Base-by-base conservation (phyloP, 352 stramenopile genomes). In the Peronospora destructor region DNA sequence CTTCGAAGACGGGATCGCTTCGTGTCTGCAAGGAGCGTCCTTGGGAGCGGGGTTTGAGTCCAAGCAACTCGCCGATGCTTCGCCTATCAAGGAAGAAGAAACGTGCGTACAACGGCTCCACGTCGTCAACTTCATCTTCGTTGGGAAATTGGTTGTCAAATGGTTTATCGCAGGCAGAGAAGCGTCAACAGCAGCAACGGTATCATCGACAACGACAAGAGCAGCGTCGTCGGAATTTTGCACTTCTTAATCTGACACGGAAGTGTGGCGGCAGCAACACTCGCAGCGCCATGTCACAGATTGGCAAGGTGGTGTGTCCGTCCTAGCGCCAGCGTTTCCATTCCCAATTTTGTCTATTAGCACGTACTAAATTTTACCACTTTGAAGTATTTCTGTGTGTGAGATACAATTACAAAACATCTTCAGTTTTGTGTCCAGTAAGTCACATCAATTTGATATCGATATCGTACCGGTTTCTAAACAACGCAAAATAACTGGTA, bases 21-120 rank as follows among this genome's bases (percentile, higher is more conserved):
- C 34, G 43, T 10, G 32, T 56, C 14, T 46, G 44, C 41, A 64
- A 63, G 39, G 49, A 60, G 28, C 53, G 55, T 25, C 44, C 52
- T 19, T 77, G 70, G 68, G 70, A 76, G 34, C 56, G 57, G 10
- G 68, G 63, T 6, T 38, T 66, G 29, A 62, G 49, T 56, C 42
- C 47, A 14, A 58, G 21, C 35, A 66, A 43, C 36, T 66, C 56
- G 14, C 45, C 49, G 42, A 65, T 61, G 49, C 62, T 61, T 28
- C 68, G 73, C 1, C 13, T 66, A 21, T 61, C 45, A 0, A 79
- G 74, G 49, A 85, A 85, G 57, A 89, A 89, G 56, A 86, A 86
- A 51, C 61, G 73, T 19, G 52, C 71, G 6, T 75, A 73, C 0
- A 66, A 79, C 17, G 61, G 68, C 9, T 82, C 66, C 5, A 52